Percentiles rank a stretch among this genome's conserved stretches.
Evolutionary conservation across 2,329 filamentous ascomycete species (phyloP).

Genomic region (Coniochaeta hoffmannii): DNA sequence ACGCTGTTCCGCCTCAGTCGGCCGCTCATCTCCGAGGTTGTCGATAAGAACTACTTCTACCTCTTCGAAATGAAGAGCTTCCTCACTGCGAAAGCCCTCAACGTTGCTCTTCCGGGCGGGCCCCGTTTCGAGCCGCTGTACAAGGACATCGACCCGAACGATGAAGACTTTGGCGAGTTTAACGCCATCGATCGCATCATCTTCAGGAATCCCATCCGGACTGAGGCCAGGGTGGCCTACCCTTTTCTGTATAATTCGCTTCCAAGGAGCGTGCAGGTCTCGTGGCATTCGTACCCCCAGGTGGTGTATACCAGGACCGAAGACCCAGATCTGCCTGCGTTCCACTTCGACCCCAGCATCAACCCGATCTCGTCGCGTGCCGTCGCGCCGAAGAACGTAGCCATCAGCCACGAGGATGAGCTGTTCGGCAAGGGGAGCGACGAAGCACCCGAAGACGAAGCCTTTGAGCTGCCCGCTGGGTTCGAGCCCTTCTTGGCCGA

Average conservation of each 20-base stretch:
- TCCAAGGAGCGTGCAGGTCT: slow-evolving; percentile 84
- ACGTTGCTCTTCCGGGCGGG: slow-evolving; percentile 95
- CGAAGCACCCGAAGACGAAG: slow-evolving; percentile 67
- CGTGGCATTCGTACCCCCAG: slow-evolving; percentile 92
- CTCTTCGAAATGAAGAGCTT: slow-evolving; percentile 96
- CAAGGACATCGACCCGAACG: slow-evolving; percentile 97
- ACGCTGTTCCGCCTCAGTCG: slow-evolving; percentile 87
- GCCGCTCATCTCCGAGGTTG: slow-evolving; percentile 82
- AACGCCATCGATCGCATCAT: slow-evolving; percentile 99
- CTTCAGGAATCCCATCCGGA: slow-evolving; percentile 89
- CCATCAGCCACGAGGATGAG: slow-evolving; percentile 85
- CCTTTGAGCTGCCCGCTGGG: slow-evolving; percentile 73
- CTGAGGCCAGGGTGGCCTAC: slow-evolving; percentile 90
- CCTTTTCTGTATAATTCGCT: slow-evolving; percentile 95
- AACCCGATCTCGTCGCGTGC: slow-evolving; percentile 95
- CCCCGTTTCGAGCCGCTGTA: slow-evolving; percentile 95
- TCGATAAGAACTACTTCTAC: slow-evolving; percentile 96
- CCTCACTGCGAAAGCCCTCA: slow-evolving; percentile 90
- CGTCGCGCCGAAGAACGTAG: slow-evolving; percentile 90
- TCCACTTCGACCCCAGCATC: slow-evolving; percentile 96
- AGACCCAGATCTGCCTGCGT: slow-evolving; percentile 83
- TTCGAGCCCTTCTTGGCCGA: slow-evolving; percentile 85
- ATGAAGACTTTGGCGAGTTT: slow-evolving; percentile 99
- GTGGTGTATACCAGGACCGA: slow-evolving; percentile 84
- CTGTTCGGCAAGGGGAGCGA: slow-evolving; percentile 78